Evolutionary conservation across 768 basidiomycete species (phyloP).

Genomic region (Amanita muscaria): DNA sequence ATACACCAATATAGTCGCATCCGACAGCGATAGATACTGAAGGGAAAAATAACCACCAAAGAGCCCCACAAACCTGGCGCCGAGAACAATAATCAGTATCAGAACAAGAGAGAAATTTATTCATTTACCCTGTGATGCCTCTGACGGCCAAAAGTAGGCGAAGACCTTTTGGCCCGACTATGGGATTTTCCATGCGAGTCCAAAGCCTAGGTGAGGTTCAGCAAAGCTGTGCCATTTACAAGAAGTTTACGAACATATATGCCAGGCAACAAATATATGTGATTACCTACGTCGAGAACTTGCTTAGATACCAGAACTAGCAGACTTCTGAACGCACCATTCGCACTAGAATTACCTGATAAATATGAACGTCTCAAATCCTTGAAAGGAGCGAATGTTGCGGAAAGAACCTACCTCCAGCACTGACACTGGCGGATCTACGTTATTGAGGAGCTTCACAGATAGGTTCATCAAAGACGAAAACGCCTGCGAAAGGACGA

Average conservation of each 20-base stretch:
- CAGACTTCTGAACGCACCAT: not conserved
- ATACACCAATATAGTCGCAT: conserved; percentile 72
- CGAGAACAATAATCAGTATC: not conserved
- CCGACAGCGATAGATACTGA: conserved; percentile 67
- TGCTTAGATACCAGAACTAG: conserved; percentile 6
- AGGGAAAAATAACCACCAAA: conserved; percentile 65
- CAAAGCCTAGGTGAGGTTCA: too few relatives aligned
- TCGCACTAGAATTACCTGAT: not conserved
- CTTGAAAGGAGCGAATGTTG: not conserved
- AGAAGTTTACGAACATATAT: conserved; percentile 39
- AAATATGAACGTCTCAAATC: conserved; percentile 15
- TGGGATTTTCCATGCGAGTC: too few relatives aligned
- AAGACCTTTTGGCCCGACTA: too few relatives aligned
- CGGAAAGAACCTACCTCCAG: conserved; percentile 47
- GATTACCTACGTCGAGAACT: conserved; percentile 28
- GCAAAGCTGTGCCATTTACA: too few relatives aligned
- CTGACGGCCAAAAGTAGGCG: conserved; percentile 28
- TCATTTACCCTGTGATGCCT: conserved; percentile 50
- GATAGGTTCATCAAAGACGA: conserved; percentile 51
- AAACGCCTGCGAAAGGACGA: conserved; percentile 49
- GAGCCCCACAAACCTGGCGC: conserved; percentile 57
- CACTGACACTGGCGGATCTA: conserved; percentile 50
- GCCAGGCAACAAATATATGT: conserved; percentile 42
- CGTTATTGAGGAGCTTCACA: conserved; percentile 52
- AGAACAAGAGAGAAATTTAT: not conserved